Conservation (phyloP, 108 stramenopile species). For the Cyclostephanos tholiformis region DNA sequence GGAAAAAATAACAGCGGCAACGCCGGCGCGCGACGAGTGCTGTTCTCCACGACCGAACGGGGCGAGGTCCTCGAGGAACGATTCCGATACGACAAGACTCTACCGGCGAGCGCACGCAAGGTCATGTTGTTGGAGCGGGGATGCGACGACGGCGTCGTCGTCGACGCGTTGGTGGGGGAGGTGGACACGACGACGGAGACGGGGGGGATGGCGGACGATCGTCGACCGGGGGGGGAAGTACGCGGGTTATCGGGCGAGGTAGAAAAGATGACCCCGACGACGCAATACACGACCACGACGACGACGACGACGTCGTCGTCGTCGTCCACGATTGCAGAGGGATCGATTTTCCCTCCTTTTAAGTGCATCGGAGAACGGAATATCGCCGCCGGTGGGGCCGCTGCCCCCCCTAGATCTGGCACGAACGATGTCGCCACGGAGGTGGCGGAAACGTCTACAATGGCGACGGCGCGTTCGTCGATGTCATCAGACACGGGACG, state of each 20-base stretch:
- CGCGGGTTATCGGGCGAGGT: too few species aligned
- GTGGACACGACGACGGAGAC: not conserved
- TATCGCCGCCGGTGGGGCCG: too few species aligned
- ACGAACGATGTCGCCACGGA: not conserved
- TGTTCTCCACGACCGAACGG: slow-evolving; percentile 24
- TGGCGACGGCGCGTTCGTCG: not conserved
- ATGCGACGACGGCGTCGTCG: not conserved
- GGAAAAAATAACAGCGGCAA: not conserved
- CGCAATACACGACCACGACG: too few species aligned
- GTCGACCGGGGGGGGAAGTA: too few species aligned
- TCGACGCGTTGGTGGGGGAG: not conserved
- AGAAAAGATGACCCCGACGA: too few species aligned
- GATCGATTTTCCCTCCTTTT: too few species aligned
- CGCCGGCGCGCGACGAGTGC: slow-evolving; percentile 8
- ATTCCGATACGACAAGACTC: slow-evolving; percentile 24
- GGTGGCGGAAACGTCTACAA: not conserved
- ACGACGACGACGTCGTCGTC: too few species aligned
- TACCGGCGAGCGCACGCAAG: slow-evolving; percentile 31
- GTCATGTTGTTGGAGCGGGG: not conserved
- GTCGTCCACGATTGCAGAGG: too few species aligned
- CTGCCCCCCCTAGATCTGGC: not conserved
- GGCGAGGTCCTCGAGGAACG: slow-evolving; percentile 24
- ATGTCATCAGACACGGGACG: not conserved
- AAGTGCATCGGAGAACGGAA: too few species aligned
- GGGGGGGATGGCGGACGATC: too few species aligned